Conservation (phyloP, 2,329 filamentous ascomycete genomes). For the Fusarium musae region DNA sequence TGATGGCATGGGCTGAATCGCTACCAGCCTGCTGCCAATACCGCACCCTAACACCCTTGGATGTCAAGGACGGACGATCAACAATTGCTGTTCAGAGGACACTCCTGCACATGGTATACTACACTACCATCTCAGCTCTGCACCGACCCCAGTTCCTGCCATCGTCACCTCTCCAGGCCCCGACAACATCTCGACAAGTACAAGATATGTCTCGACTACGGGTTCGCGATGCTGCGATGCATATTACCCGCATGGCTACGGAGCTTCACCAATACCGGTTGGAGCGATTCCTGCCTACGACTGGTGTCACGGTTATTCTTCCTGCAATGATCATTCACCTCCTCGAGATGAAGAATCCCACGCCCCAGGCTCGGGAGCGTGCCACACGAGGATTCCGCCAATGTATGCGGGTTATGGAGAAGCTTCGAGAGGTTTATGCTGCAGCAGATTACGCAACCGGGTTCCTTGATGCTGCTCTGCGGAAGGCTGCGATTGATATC, state of each 20-base stretch:
- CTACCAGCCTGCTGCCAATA: slow-evolving; percentile 80
- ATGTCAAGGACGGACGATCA: slow-evolving; percentile 69
- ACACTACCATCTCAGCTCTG: slow-evolving; percentile 89
- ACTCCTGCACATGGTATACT: slow-evolving; percentile 93
- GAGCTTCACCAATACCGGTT: slow-evolving; percentile 78
- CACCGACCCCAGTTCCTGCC: slow-evolving; percentile 92
- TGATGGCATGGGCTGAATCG: slow-evolving; percentile 79
- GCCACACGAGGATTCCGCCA: slow-evolving; percentile 86
- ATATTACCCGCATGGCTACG: slow-evolving; percentile 86
- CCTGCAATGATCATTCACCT: slow-evolving; percentile 95
- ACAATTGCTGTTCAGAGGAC: slow-evolving; percentile 78
- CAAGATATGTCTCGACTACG: slow-evolving; percentile 86
- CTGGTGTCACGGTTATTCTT: slow-evolving; percentile 88
- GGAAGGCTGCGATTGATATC: slow-evolving; percentile 84
- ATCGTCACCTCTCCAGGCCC: slow-evolving; percentile 67
- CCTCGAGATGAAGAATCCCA: slow-evolving; percentile 88
- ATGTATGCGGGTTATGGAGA: slow-evolving; percentile 92
- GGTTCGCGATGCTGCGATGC: slow-evolving; percentile 83
- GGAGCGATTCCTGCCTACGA: slow-evolving; percentile 85
- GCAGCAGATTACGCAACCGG: slow-evolving; percentile 96
- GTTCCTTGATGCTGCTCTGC: slow-evolving; percentile 91
- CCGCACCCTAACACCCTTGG: slow-evolving; percentile 62
- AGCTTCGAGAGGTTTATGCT: slow-evolving; percentile 87
- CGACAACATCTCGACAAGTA: slow-evolving; percentile 70
- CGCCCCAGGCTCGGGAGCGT: slow-evolving; percentile 74